Percentiles rank a stretch among this genome's conserved stretches.
Conservation (phyloP, 2,329 filamentous ascomycete species). For the Thielaviopsis ethacetica region DNA sequence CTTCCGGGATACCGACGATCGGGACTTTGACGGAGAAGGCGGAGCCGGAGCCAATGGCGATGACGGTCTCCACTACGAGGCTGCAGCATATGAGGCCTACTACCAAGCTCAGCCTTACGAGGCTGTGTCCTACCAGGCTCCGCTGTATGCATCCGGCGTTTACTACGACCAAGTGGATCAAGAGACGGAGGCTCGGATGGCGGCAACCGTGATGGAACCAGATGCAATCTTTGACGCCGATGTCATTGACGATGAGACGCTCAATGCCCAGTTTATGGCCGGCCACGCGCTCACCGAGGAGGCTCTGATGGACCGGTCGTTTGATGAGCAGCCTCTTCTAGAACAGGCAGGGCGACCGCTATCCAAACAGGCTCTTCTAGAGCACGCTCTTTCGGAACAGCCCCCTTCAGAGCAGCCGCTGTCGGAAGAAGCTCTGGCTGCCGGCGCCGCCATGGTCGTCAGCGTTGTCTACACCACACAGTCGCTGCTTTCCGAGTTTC, state of each 20-base stretch:
- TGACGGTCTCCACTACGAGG: neutral
- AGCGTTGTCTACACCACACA: conserved; percentile 9
- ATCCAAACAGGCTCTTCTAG: neutral
- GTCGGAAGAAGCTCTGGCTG: conserved; percentile 1
- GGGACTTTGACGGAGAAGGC: neutral
- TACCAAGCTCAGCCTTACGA: neutral
- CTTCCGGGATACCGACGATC: neutral
- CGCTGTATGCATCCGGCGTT: neutral
- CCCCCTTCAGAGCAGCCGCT: neutral
- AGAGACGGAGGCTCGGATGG: neutral
- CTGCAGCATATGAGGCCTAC: neutral
- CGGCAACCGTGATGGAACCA: neutral
- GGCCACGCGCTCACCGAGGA: neutral
- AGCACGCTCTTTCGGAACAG: too few relatives aligned
- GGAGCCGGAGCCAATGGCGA: neutral
- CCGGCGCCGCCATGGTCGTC: conserved; percentile 10
- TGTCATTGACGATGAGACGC: neutral
- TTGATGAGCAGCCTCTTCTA: neutral
- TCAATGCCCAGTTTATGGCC: neutral
- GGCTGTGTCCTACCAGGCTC: neutral
- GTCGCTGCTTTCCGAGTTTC: conserved; percentile 8
- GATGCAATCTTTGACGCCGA: neutral
- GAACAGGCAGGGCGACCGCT: neutral
- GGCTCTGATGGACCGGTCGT: neutral
- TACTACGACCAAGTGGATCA: neutral